A percentile compares a stretch with the other conserved stretches of the same genome.
Evolutionary conservation across 2,329 filamentous ascomycete species (phyloP).

Genomic region (Blastomyces silverae): DNA sequence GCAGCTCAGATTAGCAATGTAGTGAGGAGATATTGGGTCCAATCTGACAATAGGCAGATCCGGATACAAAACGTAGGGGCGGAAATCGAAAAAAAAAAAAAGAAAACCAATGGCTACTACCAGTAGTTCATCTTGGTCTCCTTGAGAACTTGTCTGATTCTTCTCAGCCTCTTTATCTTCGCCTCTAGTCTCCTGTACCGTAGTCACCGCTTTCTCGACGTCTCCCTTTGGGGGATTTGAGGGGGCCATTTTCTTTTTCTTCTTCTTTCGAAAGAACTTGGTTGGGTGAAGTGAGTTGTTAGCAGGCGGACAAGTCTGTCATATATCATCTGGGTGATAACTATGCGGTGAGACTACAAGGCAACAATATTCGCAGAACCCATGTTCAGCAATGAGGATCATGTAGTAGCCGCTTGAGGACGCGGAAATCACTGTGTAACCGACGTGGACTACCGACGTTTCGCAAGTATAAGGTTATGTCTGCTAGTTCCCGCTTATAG

Average conservation of each 20-base stretch:
- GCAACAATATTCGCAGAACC: background rate
- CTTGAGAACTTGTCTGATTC: background rate
- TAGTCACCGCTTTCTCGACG: background rate
- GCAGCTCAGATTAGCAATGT: slow-evolving; percentile 3
- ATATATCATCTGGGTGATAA: background rate
- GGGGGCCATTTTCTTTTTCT: background rate
- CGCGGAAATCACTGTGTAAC: background rate
- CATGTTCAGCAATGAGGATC: background rate
- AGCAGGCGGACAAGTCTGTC: background rate
- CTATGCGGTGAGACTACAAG: too few relatives aligned
- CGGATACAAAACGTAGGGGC: background rate
- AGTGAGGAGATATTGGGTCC: background rate
- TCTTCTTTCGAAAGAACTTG: too few relatives aligned
- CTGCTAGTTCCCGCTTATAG: background rate
- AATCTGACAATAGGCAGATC: background rate
- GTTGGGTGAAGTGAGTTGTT: background rate
- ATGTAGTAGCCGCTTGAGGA: background rate
- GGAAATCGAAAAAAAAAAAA: background rate
- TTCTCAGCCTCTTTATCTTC: background rate
- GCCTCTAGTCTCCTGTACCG: background rate
- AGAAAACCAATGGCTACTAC: background rate
- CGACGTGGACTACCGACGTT: background rate
- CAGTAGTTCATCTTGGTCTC: slow-evolving; percentile 3
- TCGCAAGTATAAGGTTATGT: background rate
- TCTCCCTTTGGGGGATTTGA: background rate